Percentiles rank a stretch among this genome's conserved stretches.
Conservation (phyloP, 2,329 filamentous ascomycete genomes). For the Ciborinia camelliae region DNA sequence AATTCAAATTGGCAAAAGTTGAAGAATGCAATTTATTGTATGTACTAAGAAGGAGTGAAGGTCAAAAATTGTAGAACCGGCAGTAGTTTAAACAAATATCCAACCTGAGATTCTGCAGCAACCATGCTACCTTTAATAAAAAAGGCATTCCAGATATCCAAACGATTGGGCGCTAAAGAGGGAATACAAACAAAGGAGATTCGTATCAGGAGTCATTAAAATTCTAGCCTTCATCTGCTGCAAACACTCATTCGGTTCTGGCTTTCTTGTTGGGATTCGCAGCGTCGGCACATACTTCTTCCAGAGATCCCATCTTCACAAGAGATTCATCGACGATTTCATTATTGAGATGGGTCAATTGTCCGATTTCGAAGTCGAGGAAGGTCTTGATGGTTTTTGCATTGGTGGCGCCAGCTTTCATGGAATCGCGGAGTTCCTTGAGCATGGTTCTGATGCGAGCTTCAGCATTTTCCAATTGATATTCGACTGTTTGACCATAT, state of each 20-base stretch:
- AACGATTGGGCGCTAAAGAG: not conserved
- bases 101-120: not conserved
- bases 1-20: not conserved
- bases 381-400: constrained; percentile 39
- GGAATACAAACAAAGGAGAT: constrained; percentile 19
- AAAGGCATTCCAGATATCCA: not conserved
- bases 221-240: not conserved
- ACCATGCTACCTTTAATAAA: not conserved
- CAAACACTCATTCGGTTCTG: constrained; percentile 22
- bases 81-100: not conserved
- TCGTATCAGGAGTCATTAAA: constrained; percentile 13
- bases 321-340: constrained; percentile 38
- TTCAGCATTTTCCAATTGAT: constrained; percentile 41
- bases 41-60: constrained; percentile 1
- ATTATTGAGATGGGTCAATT: constrained; percentile 33
- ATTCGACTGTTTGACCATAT: constrained; percentile 41
- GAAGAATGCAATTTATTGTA: not conserved
- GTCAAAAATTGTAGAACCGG: not conserved
- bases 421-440: constrained; percentile 37
- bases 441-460: constrained; percentile 38
- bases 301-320: constrained; percentile 33
- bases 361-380: constrained; percentile 39
- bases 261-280: constrained; percentile 25
- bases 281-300: constrained; percentile 32
- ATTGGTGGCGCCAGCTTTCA: constrained; percentile 38